phyloP scores from a whole-genome alignment of 495 filamentous ascomycete species.

The Penicillium bovifimosum region DNA sequence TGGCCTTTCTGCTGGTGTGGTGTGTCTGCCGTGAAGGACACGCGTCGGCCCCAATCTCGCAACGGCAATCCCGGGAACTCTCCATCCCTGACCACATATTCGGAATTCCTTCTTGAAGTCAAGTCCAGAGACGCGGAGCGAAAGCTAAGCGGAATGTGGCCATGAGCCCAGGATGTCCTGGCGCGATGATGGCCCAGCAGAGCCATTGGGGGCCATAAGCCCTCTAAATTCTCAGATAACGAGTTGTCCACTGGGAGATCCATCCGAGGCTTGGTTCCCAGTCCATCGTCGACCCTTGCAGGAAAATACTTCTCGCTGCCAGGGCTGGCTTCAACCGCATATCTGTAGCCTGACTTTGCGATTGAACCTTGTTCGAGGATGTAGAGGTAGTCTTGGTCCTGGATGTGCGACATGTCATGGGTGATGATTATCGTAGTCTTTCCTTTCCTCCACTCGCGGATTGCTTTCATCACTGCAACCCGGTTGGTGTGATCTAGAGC shows the following conservation, averaged over 20 bases:
- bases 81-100: background rate
- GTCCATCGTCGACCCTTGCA: background rate
- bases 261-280: background rate
- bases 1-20: background rate
- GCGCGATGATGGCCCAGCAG: background rate
- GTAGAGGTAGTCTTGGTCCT: slow-evolving; percentile 69
- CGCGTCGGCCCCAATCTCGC: background rate
- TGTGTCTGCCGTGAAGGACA: background rate
- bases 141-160: slow-evolving; percentile 14
- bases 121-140: slow-evolving; percentile 9
- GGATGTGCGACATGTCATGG: slow-evolving; percentile 81
- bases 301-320: slow-evolving; percentile 18
- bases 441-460: slow-evolving; percentile 63
- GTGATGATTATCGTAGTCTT: slow-evolving; percentile 85
- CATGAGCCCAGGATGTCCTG: slow-evolving; percentile 11
- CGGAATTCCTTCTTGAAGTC: background rate
- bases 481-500: slow-evolving; percentile 73
- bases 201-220: background rate
- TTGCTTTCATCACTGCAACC: slow-evolving; percentile 60
- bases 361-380: slow-evolving; percentile 68
- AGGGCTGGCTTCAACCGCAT: slow-evolving; percentile 34
- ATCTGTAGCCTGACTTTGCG: slow-evolving; percentile 60
- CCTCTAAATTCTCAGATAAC: slow-evolving; percentile 4
- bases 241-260: background rate
- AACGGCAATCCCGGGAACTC: background rate